Conservation (phyloP, 495 filamentous ascomycete species). For the Penicillium maclennaniae region DNA sequence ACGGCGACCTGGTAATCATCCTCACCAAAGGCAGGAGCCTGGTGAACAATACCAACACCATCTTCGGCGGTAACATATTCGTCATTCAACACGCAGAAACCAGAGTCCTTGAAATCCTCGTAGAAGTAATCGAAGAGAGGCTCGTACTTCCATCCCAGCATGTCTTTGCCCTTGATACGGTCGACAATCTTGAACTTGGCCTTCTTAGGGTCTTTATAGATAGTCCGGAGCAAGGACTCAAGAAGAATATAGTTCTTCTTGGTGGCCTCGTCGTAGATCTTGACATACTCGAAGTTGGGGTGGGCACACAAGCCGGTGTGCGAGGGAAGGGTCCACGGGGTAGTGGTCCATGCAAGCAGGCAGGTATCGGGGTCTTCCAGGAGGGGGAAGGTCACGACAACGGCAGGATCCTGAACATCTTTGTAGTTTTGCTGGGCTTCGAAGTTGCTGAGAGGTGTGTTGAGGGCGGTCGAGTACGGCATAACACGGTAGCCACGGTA, state of each 20-base stretch:
- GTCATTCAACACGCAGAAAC: constrained; percentile 82
- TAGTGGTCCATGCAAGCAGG: constrained; percentile 90
- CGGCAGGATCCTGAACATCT: constrained; percentile 87
- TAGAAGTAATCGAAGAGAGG: constrained; percentile 93
- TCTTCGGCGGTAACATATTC: constrained; percentile 88
- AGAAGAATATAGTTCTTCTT: constrained; percentile 85
- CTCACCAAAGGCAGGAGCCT: constrained; percentile 92
- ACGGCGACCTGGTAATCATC: constrained; percentile 90
- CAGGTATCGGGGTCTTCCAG: constrained; percentile 68
- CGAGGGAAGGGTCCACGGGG: constrained; percentile 92
- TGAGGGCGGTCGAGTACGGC: constrained; percentile 91
- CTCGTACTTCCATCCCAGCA: constrained; percentile 89
- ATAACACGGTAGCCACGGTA: constrained; percentile 89
- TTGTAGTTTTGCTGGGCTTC: constrained; percentile 94
- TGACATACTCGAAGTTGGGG: constrained; percentile 90
- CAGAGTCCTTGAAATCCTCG: constrained; percentile 84
- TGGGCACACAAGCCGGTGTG: constrained; percentile 77
- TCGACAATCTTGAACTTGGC: constrained; percentile 88
- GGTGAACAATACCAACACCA: constrained; percentile 94
- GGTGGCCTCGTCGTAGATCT: constrained; percentile 78
- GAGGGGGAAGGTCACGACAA: constrained; percentile 85
- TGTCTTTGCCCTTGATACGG: constrained; percentile 77
- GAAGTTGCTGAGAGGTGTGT: constrained; percentile 88
- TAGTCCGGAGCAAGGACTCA: constrained; percentile 74
- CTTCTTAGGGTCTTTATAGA: constrained; percentile 98